A percentile compares a stretch with the other conserved stretches of the same genome.
phyloP scores from a whole-genome alignment of 371 early-diverging fungal species.

The Entomophthora muscae region DNA sequence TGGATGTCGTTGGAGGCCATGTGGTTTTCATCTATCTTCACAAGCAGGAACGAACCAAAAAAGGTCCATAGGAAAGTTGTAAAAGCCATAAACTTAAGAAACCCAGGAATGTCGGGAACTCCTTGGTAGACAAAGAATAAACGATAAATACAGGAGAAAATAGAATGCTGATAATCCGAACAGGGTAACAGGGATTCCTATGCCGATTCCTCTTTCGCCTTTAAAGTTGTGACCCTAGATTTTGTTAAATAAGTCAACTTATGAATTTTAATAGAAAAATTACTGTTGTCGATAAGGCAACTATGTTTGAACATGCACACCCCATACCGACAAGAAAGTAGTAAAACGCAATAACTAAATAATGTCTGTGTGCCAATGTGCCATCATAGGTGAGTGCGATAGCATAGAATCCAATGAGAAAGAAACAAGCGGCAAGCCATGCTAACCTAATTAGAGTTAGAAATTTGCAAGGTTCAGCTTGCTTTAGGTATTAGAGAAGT shows the following conservation, averaged over 20 bases:
- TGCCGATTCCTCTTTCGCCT: slow-evolving; percentile 31
- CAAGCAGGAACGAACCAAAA: slow-evolving; percentile 16
- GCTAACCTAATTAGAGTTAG: too few species aligned
- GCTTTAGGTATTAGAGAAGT: too few species aligned
- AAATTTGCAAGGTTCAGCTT: too few species aligned
- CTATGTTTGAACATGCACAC: neutral
- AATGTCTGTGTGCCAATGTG: neutral
- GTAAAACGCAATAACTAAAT: neutral
- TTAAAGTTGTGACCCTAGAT: slow-evolving; percentile 31
- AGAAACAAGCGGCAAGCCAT: neutral
- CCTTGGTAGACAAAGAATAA: slow-evolving; percentile 17
- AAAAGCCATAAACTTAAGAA: slow-evolving; percentile 19
- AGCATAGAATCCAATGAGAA: neutral
- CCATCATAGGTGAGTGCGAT: neutral
- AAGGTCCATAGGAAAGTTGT: slow-evolving; percentile 8
- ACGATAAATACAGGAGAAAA: slow-evolving; percentile 36
- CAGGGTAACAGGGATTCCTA: slow-evolving; percentile 37
- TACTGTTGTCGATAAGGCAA: neutral
- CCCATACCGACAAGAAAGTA: slow-evolving; percentile 3
- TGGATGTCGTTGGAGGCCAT: too few species aligned
- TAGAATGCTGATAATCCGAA: slow-evolving; percentile 45
- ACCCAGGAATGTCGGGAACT: slow-evolving; percentile 15
- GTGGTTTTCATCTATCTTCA: slow-evolving; percentile 13
- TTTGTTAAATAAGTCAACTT: neutral
- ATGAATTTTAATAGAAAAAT: neutral